Base-by-base conservation (phyloP, 768 basidiomycete species). In the Tricholoma terreum region DNA sequence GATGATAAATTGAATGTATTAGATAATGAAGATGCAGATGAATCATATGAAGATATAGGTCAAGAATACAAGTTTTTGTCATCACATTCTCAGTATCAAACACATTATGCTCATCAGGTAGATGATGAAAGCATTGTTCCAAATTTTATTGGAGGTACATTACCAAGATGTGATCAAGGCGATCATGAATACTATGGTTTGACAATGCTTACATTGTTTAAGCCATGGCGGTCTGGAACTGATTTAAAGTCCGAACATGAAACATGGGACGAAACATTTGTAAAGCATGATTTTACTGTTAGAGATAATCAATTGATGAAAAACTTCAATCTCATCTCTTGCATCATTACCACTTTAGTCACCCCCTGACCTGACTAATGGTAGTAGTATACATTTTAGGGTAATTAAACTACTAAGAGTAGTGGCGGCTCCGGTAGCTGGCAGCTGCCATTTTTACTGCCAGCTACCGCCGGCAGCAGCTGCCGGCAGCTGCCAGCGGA, bases 171-270 rank as follows among this genome's bases (percentile, higher is more conserved):
- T 35, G 73, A 74, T 50, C 46, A 64, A 58, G 71, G 68, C 0
- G 68, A 68, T 55, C 45, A 63, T 2, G 69, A 70, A 24, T 71
- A 61, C 43, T 73, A 72, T 43, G 73, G 69, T 48, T 35, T 35
- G 10, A 65, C 71, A 36, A 36, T 36, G 6, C 35, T 36, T 36
- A 36, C 35, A 36, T 36, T 36, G 71, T 54, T 63, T 61, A n/a
- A n/a, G 36, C 69, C 69, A 1, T 73, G 72, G 70, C 15, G 65
- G 12, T 7, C 43, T 17, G 66, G 62, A 0, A 2, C 6, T 3
- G 61, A 68, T 43, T 46, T 73, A 1, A 69, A 67, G 43, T 6
- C 35, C 4, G 8, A 21, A 15, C 31, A 63, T 5, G 22, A 57
- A 4, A 58, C 54, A 6, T 75, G 68, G 69, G 63, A 62, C 53